These are phyloP conservation scores for Murraya koenigii DNA, from an alignment of 345 rosid genomes.

Conservation along the genomic window DNA sequence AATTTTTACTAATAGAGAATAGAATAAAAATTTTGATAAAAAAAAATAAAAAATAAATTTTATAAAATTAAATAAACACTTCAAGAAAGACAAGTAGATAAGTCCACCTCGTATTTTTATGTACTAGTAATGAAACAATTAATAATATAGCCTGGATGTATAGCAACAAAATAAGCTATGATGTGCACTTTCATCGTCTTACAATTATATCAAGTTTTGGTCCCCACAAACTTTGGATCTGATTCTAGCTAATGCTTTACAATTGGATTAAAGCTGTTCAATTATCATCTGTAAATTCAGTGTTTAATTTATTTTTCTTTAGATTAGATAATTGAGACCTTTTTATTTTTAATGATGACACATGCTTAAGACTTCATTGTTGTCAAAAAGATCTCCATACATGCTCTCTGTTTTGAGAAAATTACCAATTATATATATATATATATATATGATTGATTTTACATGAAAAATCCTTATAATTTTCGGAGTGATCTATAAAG, in stretches of 20 bases:
- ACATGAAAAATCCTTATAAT: background rate
- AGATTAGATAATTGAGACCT: too few species aligned
- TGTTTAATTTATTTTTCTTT: too few species aligned
- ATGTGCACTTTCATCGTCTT: background rate
- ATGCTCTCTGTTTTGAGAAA: background rate
- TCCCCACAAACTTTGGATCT: slow-evolving; percentile 20
- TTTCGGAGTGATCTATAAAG: background rate
- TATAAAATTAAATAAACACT: too few species aligned
- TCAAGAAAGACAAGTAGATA: too few species aligned
- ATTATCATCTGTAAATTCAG: too few species aligned
- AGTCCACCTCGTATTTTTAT: too few species aligned
- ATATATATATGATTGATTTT: background rate
- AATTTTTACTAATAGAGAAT: too few species aligned
- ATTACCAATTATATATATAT: background rate
- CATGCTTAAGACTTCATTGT: background rate
- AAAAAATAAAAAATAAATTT: too few species aligned
- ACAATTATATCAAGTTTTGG: background rate
- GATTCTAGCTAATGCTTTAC: background rate
- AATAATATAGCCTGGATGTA: background rate
- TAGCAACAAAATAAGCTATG: background rate
- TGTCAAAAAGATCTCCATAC: background rate
- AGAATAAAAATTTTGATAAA: too few species aligned
- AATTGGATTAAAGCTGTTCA: background rate
- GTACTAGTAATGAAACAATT: background rate
- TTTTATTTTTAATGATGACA: background rate